These are phyloP conservation scores for Pseudogymnoascus sp. DNA, from an alignment of 2,329 filamentous ascomycete genomes.

Conservation along the genomic window DNA sequence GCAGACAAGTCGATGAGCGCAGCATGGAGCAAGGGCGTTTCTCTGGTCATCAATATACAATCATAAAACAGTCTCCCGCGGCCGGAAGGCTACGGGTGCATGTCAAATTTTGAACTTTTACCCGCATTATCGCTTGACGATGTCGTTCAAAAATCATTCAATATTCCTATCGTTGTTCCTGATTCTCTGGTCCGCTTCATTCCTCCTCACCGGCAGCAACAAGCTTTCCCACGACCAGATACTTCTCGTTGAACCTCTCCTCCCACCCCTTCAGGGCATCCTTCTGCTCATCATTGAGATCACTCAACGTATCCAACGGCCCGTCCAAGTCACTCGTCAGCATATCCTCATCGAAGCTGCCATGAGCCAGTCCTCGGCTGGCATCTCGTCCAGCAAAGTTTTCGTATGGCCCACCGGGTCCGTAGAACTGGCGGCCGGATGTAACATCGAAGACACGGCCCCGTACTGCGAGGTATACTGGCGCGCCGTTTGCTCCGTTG, in stretches of 20 bases:
- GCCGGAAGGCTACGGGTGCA: not conserved
- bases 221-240: slow-evolving; percentile 84
- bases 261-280: slow-evolving; percentile 88
- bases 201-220: slow-evolving; percentile 54
- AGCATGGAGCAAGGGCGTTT: slow-evolving; percentile 36
- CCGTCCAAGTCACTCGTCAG: slow-evolving; percentile 83
- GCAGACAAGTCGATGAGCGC: not conserved
- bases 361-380: slow-evolving; percentile 75
- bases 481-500: slow-evolving; percentile 66
- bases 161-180: not conserved
- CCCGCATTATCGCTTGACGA: not conserved
- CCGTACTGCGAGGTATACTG: slow-evolving; percentile 85
- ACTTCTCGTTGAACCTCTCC: slow-evolving; percentile 88
- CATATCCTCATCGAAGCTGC: slow-evolving; percentile 94
- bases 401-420: slow-evolving; percentile 86
- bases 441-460: slow-evolving; percentile 88
- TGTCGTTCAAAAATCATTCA: not conserved
- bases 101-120: slow-evolving; percentile 6
- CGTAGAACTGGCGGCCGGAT: slow-evolving; percentile 85
- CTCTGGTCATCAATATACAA: slow-evolving; percentile 36
- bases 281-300: slow-evolving; percentile 64
- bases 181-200: slow-evolving; percentile 8
- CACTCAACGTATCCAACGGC: slow-evolving; percentile 68
- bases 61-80: slow-evolving; percentile 41
- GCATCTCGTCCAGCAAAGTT: slow-evolving; percentile 96